A percentile compares a stretch with the other conserved stretches of the same genome.
phyloP scores from a whole-genome alignment of 108 stramenopile species.

The Skeletonema tropicum region DNA sequence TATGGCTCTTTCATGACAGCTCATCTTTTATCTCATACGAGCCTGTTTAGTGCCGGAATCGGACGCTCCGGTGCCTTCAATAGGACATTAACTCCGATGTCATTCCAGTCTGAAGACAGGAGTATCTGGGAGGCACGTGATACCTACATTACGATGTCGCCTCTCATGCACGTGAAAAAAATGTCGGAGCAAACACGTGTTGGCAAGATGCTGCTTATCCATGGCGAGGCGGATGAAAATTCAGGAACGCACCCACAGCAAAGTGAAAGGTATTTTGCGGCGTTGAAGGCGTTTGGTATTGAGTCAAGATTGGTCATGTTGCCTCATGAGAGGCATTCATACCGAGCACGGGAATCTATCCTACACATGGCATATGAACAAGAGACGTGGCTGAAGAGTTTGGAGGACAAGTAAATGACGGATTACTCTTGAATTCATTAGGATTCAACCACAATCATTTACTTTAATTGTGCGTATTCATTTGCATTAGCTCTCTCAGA shows the following conservation, averaged over 20 bases:
- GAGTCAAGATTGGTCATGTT: constrained; percentile 52
- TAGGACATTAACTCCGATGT: background rate
- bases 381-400: constrained; percentile 49
- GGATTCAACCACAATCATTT: too few relatives aligned
- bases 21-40: constrained; percentile 58
- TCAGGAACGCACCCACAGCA: constrained; percentile 54
- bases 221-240: constrained; percentile 58
- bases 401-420: constrained; percentile 28
- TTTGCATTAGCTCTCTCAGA: too few relatives aligned
- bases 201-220: constrained; percentile 50
- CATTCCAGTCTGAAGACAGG: constrained; percentile 50
- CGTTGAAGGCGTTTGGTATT: constrained; percentile 58
- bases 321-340: constrained; percentile 52
- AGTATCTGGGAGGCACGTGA: constrained; percentile 57
- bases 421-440: background rate
- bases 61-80: background rate
- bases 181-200: constrained; percentile 45
- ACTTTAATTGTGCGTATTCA: too few relatives aligned
- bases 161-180: constrained; percentile 60
- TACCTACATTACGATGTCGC: constrained; percentile 53
- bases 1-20: constrained; percentile 62
- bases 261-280: constrained; percentile 52
- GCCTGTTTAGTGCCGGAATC: constrained; percentile 42
- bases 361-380: constrained; percentile 59
- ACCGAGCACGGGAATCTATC: constrained; percentile 51